These are phyloP conservation scores for Colletotrichum tropicale DNA, from an alignment of 2,329 filamentous ascomycete species.

Conservation along the genomic window DNA sequence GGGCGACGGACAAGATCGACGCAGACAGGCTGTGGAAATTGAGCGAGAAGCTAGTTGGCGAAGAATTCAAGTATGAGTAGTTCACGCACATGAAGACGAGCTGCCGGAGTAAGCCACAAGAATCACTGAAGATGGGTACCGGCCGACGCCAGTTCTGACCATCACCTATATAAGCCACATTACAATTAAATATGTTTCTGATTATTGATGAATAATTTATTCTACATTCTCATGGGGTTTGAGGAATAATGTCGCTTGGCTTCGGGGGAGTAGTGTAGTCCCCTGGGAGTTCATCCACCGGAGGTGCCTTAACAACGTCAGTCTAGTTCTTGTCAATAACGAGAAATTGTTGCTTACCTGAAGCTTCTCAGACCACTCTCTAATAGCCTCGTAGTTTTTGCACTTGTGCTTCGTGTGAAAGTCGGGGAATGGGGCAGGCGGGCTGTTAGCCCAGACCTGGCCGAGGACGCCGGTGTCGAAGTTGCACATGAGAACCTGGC, in stretches of 20 bases:
- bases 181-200: neutral
- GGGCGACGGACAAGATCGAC: constrained; percentile 27
- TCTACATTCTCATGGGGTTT: neutral
- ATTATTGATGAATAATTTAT: neutral
- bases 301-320: neutral
- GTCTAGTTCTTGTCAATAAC: neutral
- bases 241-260: neutral
- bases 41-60: constrained; percentile 35
- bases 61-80: constrained; percentile 29
- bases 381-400: constrained; percentile 59
- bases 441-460: constrained; percentile 61
- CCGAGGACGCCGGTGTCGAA: constrained; percentile 64
- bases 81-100: neutral
- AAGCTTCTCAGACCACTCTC: constrained; percentile 56
- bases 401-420: constrained; percentile 67
- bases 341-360: constrained; percentile 38
- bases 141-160: neutral
- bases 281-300: neutral
- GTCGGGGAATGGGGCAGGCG: constrained; percentile 59
- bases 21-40: constrained; percentile 37
- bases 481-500: constrained; percentile 68
- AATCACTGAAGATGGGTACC: neutral
- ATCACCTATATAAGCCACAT: neutral
- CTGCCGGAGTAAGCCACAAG: neutral
- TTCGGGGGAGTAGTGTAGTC: neutral